Percentiles rank a stretch among this genome's conserved stretches.
Conservation (phyloP, 306 rosid species). For the Geum urbanum region DNA sequence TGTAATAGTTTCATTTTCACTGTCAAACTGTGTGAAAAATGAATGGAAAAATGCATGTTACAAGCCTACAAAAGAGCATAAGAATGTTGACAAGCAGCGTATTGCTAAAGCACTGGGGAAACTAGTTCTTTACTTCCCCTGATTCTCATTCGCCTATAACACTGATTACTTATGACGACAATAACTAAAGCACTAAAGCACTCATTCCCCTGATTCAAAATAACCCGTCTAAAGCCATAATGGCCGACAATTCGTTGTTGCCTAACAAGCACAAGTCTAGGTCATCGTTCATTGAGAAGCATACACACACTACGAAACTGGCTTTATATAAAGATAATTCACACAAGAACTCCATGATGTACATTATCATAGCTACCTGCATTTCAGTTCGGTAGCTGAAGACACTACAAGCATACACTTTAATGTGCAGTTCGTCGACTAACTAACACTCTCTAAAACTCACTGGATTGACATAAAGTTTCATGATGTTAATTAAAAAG, state of each 20-base stretch:
- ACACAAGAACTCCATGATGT: neutral
- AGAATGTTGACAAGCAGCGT: neutral
- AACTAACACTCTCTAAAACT: neutral
- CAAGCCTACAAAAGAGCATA: neutral
- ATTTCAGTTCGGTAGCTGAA: neutral
- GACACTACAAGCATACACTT: neutral
- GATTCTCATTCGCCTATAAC: neutral
- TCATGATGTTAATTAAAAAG: neutral
- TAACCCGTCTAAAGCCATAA: neutral
- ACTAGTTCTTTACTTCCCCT: neutral
- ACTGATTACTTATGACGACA: neutral
- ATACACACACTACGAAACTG: neutral
- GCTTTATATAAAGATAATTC: neutral
- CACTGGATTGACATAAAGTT: neutral
- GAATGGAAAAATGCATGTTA: neutral
- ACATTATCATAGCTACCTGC: neutral
- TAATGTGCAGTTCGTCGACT: neutral
- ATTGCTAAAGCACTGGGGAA: neutral
- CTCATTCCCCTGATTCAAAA: slow-evolving; percentile 9
- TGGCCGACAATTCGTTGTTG: neutral
- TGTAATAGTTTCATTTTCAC: neutral
- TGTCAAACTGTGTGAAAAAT: neutral
- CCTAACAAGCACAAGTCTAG: neutral
- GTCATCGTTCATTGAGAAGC: neutral
- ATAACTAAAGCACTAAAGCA: too few relatives aligned